Conservation (phyloP, 2,329 filamentous ascomycete genomes). For the Rhexocercosporidium sp. region DNA sequence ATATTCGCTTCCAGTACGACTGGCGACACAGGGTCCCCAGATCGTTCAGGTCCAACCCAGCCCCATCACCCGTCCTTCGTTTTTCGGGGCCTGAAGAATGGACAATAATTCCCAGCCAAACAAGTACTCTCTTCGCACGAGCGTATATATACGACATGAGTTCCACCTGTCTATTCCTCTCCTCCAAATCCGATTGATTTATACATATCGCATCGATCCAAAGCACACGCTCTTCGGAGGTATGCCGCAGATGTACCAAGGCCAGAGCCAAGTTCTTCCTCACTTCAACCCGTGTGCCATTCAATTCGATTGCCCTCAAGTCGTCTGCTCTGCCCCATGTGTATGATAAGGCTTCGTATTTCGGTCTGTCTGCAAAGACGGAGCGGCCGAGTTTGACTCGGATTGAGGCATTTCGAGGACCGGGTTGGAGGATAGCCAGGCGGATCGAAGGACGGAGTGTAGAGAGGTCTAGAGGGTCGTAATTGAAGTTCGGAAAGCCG, state of each 20-base stretch:
- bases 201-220: constrained; percentile 30
- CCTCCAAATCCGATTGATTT: constrained; percentile 24
- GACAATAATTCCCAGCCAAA: constrained; percentile 22
- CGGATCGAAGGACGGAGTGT: constrained; percentile 20
- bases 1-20: constrained; percentile 28
- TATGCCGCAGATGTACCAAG: constrained; percentile 10
- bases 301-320: constrained; percentile 28
- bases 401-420: background rate
- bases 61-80: constrained; percentile 2
- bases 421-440: constrained; percentile 20
- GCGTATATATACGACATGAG: constrained; percentile 25
- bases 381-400: constrained; percentile 16
- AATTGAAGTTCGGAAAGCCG: constrained; percentile 16
- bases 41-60: background rate
- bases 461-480: constrained; percentile 19
- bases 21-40: constrained; percentile 20
- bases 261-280: constrained; percentile 19
- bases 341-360: constrained; percentile 38
- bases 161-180: constrained; percentile 22
- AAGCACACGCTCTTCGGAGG: constrained; percentile 7
- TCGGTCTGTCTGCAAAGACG: constrained; percentile 31
- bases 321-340: constrained; percentile 29
- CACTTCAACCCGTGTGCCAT: constrained; percentile 22
- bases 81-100: background rate
- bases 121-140: constrained; percentile 18